phyloP scores from a whole-genome alignment of 192 early-diverging fungal genomes.

The Coemansia sp. region DNA sequence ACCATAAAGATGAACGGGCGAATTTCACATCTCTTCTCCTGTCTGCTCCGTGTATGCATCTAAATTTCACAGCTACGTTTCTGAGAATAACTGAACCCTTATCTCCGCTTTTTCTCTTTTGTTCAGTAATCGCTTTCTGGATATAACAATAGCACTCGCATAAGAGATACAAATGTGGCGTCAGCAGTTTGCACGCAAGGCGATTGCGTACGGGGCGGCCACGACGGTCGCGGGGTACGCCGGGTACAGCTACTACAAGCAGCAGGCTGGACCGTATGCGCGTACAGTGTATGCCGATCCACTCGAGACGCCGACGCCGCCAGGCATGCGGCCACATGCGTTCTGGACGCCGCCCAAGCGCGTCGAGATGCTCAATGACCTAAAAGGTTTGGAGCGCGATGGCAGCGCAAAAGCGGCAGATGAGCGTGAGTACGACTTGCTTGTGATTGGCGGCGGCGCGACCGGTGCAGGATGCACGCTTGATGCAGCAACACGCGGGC shows the following conservation, averaged over 20 bases:
- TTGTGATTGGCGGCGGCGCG: constrained; percentile 95
- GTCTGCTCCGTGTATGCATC: neutral
- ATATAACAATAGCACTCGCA: neutral
- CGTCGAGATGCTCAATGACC: constrained; percentile 65
- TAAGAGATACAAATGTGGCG: constrained; percentile 33
- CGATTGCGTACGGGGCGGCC: constrained; percentile 30
- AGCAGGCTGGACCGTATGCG: neutral
- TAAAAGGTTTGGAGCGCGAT: constrained; percentile 52
- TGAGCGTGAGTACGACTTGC: constrained; percentile 69
- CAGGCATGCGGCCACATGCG: constrained; percentile 55
- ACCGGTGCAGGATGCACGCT: constrained; percentile 88
- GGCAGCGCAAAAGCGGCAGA: constrained; percentile 43
- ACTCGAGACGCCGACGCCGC: constrained; percentile 32
- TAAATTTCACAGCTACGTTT: neutral
- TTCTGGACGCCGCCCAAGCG: constrained; percentile 77
- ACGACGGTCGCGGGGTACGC: constrained; percentile 16
- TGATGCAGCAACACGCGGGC: constrained; percentile 89
- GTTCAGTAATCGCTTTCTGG: neutral
- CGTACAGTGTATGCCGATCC: constrained; percentile 34
- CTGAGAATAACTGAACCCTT: neutral
- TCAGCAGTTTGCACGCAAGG: constrained; percentile 28
- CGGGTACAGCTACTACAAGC: constrained; percentile 24
- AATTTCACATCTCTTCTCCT: neutral
- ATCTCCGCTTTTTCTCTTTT: neutral
- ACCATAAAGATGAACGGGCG: too few relatives aligned